A percentile compares a stretch with the other conserved stretches of the same genome.
phyloP scores from a whole-genome alignment of 192 early-diverging fungal genomes.

The Oehlia diaphana region DNA sequence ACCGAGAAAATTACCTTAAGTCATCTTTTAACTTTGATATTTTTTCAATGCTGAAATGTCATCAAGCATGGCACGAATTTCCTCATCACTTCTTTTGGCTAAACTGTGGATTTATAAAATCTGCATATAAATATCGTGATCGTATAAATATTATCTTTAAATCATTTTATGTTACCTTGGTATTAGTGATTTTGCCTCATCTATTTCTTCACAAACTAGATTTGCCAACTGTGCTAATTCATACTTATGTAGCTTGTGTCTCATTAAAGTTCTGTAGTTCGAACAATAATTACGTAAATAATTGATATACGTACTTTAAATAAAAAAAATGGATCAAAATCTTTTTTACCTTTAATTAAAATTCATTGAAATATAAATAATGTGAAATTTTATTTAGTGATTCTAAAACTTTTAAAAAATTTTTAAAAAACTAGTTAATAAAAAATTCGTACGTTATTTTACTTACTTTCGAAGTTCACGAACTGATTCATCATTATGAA shows the following conservation, averaged over 20 bases:
- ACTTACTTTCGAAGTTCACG: constrained; percentile 25
- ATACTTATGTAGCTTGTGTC: constrained; percentile 24
- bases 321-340: too few relatives aligned
- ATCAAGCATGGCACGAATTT: constrained; percentile 27
- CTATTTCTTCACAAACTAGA: constrained; percentile 85
- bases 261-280: constrained; percentile 22
- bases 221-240: constrained; percentile 92
- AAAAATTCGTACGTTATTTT: not conserved
- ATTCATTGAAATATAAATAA: too few relatives aligned
- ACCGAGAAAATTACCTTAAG: too few relatives aligned
- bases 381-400: too few relatives aligned
- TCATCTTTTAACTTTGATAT: constrained; percentile 9
- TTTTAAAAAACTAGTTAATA: not conserved
- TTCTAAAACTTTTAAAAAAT: not conserved
- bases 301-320: too few relatives aligned
- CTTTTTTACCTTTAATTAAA: too few relatives aligned
- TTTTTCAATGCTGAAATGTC: constrained; percentile 25
- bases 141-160: not conserved
- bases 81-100: constrained; percentile 15
- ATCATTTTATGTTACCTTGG: constrained; percentile 64
- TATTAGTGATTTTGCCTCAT: constrained; percentile 89
- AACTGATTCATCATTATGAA: constrained; percentile 28
- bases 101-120: constrained; percentile 1
- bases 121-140: not conserved
- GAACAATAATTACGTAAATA: not conserved